These are phyloP conservation scores for Botryosphaeria dothidea DNA, from an alignment of 2,329 filamentous ascomycete species.

Conservation along the genomic window DNA sequence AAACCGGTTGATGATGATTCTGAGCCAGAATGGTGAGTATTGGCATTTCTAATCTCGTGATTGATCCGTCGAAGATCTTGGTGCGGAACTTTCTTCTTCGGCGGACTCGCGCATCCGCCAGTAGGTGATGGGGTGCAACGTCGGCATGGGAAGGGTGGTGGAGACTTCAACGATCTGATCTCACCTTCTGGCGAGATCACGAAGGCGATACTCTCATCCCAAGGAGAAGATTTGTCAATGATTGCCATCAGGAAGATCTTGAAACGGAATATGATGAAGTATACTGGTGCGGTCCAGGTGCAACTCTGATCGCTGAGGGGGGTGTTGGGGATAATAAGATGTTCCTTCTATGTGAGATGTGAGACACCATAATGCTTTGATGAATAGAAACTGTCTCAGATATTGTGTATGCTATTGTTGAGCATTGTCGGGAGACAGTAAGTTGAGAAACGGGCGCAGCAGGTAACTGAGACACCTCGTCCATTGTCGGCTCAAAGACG, in stretches of 20 bases:
- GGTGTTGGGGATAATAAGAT: neutral
- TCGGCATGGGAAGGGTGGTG: neutral
- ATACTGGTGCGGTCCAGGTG: neutral
- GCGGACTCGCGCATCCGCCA: neutral
- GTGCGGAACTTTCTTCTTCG: neutral
- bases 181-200: neutral
- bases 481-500: neutral
- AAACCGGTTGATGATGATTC: neutral
- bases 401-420: neutral
- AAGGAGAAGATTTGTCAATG: neutral
- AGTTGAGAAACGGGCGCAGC: neutral
- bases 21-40: neutral
- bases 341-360: neutral
- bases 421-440: neutral
- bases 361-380: neutral
- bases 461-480: neutral
- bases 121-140: neutral
- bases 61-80: neutral
- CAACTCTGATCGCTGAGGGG: too few relatives aligned
- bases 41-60: neutral
- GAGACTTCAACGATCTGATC: neutral
- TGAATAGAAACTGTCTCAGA: neutral
- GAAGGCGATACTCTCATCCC: neutral
- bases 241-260: neutral
- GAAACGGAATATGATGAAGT: neutral